A percentile compares a stretch with the other conserved stretches of the same genome.
phyloP scores from a whole-genome alignment of 345 rosid genomes.

The Eucalyptus microcorys region DNA sequence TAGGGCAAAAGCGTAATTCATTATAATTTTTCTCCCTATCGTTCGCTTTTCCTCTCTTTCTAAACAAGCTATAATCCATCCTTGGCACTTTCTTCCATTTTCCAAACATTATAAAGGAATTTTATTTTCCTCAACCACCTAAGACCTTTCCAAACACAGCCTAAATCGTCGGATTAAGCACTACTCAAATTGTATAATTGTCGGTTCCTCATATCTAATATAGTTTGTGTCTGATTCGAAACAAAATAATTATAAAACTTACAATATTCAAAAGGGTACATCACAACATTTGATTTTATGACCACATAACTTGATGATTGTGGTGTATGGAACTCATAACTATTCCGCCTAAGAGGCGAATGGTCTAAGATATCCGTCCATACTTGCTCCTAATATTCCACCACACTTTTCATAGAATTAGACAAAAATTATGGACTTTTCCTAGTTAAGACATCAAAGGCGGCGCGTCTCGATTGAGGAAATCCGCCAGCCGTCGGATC shows the following conservation, averaged over 20 bases:
- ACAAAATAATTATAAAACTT: no score
- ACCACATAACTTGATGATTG: background rate
- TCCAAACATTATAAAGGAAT: no score
- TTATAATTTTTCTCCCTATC: no score
- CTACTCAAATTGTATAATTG: no score
- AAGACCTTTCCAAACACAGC: no score
- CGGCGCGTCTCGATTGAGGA: conserved; percentile 18
- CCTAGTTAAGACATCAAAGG: background rate
- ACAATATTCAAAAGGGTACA: background rate
- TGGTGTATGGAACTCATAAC: background rate
- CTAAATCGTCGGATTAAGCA: no score
- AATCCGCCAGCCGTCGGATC: conserved; percentile 13
- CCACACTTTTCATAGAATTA: background rate
- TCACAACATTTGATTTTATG: background rate
- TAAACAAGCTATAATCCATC: no score
- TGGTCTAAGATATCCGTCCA: background rate
- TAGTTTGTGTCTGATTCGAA: no score
- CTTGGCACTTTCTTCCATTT: no score
- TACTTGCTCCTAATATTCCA: background rate
- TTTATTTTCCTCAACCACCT: no score
- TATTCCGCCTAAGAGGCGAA: background rate
- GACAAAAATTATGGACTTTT: background rate
- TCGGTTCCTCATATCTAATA: background rate
- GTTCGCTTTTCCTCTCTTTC: no score
- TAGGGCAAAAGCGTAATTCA: no score